Evolutionary conservation across 2,329 filamentous ascomycete genomes (phyloP).

Genomic region (Exophiala lecanii-corni): DNA sequence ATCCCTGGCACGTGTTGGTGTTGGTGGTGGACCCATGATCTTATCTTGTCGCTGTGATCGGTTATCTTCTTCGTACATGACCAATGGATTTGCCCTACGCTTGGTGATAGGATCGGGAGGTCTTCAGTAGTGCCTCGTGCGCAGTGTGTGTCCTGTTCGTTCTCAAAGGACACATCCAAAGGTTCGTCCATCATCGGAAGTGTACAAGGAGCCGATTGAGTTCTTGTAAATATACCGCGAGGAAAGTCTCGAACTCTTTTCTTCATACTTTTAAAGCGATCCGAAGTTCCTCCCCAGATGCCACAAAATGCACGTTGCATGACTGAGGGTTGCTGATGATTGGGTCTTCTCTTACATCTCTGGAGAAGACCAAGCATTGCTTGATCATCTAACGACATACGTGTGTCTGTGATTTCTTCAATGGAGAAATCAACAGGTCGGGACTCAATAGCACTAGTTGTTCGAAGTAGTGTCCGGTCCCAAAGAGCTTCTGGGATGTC

Average conservation of each 20-base stretch:
- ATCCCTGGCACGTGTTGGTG: neutral
- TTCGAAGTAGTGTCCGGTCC: constrained; percentile 16
- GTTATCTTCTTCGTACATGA: too few species aligned
- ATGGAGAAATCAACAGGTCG: constrained; percentile 18
- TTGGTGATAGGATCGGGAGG: too few species aligned
- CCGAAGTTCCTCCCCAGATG: neutral
- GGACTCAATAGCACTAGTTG: constrained; percentile 16
- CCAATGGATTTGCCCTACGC: too few species aligned
- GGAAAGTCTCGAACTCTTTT: neutral
- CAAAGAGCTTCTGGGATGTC: constrained; percentile 18
- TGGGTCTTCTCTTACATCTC: neutral
- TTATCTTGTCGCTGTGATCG: too few species aligned
- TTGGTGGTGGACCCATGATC: neutral
- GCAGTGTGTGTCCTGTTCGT: too few species aligned
- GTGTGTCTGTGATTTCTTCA: constrained; percentile 21
- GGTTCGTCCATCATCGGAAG: neutral
- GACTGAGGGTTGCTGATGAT: neutral
- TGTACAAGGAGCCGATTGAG: neutral
- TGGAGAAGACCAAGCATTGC: constrained; percentile 4
- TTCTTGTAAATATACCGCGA: neutral
- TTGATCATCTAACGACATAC: constrained; percentile 19
- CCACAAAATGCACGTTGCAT: neutral
- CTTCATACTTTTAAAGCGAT: neutral
- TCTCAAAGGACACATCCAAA: too few species aligned
- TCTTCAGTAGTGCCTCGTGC: too few species aligned